A percentile compares a stretch with the other conserved stretches of the same genome.
phyloP scores from a whole-genome alignment of 345 rosid species.

The Durio zibethinus region DNA sequence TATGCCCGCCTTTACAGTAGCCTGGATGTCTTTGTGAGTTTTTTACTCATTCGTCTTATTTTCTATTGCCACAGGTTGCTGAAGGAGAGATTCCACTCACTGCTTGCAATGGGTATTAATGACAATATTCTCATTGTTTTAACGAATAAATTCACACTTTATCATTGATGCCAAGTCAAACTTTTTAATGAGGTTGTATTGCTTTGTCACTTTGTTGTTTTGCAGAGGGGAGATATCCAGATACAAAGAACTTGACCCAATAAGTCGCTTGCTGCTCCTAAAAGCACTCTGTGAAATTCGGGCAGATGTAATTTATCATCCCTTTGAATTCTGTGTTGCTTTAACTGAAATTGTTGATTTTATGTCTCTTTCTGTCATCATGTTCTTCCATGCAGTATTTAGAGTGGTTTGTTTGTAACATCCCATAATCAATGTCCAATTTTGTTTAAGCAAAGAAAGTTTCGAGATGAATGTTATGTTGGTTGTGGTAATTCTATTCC shows the following conservation, averaged over 20 bases:
- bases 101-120: constrained; percentile 55
- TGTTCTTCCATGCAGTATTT: not conserved
- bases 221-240: constrained; percentile 58
- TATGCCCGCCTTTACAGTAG: not conserved
- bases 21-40: not conserved
- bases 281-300: constrained; percentile 92
- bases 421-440: not conserved
- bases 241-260: constrained; percentile 63
- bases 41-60: not conserved
- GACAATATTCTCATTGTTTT: not conserved
- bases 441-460: not conserved
- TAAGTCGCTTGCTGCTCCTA: constrained; percentile 51
- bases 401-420: not conserved
- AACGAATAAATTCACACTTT: not conserved
- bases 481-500: constrained; percentile 11
- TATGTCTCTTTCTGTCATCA: not conserved
- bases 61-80: constrained; percentile 55
- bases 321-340: constrained; percentile 13
- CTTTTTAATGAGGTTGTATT: not conserved
- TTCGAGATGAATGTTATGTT: constrained; percentile 9
- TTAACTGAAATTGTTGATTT: not conserved
- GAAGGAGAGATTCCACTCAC: constrained; percentile 63
- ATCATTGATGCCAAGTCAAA: constrained; percentile 6
- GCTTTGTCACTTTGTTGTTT: constrained; percentile 20
- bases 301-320: constrained; percentile 45